A percentile compares a stretch with the other conserved stretches of the same genome.
Conservation (phyloP, 2,329 filamentous ascomycete genomes). For the Fusarium haematococcum region DNA sequence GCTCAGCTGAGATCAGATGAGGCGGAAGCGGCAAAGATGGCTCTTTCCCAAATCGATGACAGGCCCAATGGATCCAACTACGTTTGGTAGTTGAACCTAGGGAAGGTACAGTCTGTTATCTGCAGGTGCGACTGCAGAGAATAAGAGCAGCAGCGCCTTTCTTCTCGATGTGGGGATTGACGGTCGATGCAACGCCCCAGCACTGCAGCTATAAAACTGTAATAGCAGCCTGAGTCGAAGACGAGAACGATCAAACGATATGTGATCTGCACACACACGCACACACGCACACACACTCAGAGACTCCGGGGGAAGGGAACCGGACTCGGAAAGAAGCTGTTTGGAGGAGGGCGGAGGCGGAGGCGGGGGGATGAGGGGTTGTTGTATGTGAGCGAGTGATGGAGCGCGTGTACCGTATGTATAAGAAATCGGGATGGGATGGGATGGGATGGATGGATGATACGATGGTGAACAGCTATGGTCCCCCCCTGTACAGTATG, state of each 20-base stretch:
- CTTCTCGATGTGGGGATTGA: conserved; percentile 1
- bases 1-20: conserved; percentile 28
- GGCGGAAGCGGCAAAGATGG: conserved; percentile 12
- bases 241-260: conserved; percentile 19
- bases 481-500: conserved; percentile 12
- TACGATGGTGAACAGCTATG: conserved; percentile 8
- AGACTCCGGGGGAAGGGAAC: conserved; percentile 41
- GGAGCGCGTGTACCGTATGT: conserved; percentile 14
- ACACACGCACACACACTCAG: background rate
- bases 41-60: conserved; percentile 18
- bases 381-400: conserved; percentile 5
- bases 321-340: conserved; percentile 34
- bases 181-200: conserved; percentile 4
- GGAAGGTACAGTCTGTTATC: conserved; percentile 6
- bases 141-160: background rate
- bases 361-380: conserved; percentile 37
- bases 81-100: background rate
- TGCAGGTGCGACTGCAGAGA: conserved; percentile 9
- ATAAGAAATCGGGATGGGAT: conserved; percentile 8
- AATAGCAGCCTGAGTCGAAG: background rate
- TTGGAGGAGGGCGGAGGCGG: conserved; percentile 12
- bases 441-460: conserved; percentile 10
- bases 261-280: conserved; percentile 24
- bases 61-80: background rate
- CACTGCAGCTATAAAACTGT: background rate